Base-by-base conservation (phyloP, 2,329 filamentous ascomycete genomes). In the Aureobasidium namibiae region DNA sequence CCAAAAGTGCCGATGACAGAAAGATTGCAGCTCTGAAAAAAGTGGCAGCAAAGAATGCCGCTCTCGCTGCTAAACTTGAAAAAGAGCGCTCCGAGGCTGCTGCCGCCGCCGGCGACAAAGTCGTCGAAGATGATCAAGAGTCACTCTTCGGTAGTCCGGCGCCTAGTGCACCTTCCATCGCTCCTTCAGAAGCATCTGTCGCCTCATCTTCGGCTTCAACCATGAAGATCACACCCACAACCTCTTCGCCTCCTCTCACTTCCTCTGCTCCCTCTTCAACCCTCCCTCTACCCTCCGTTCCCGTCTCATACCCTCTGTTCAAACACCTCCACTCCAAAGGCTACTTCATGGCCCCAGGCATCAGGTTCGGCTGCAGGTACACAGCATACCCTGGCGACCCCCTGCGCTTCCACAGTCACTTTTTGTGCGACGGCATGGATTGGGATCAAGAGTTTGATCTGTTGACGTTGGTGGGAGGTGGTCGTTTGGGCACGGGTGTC, bases 361-460 rank as follows among this genome's bases (percentile, higher is more conserved):
- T 99, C 56, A 89, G 94, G 26, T 99, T 99, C 68, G 94, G 94
- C 26, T 95, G 92, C 67, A 85, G 94, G 68, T 96, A 95, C 74
- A 90, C 91, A 65, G 90, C 95, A 5, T 99, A 99, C 67, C 94
- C 94, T 0, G 94, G 94, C 46, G 94, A 99, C 70, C 91, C 94
- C 1, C 78, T 99, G 54, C 86, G 94, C 11, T 99, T 95, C 71
- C 94, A 99, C 73, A 94, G 90, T 46, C 94, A 99, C 72, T 97
- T 96, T 71, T 81, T 96, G 66, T 89, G 87, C 8, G 88, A 87
- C n/a, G 85, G 88, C 33, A 84, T 88, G 66, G 84, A 80, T n/a
- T 97, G 91, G 90, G 85, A 96, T 62, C 84, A 96, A 67, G 84
- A 91, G 65, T 87, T 99, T 60, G 82, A 88, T 38, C 77, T 97